Evolutionary conservation across 1,139 yeast genomes (phyloP).

Genomic region (Yamadazyma epiphylla): DNA sequence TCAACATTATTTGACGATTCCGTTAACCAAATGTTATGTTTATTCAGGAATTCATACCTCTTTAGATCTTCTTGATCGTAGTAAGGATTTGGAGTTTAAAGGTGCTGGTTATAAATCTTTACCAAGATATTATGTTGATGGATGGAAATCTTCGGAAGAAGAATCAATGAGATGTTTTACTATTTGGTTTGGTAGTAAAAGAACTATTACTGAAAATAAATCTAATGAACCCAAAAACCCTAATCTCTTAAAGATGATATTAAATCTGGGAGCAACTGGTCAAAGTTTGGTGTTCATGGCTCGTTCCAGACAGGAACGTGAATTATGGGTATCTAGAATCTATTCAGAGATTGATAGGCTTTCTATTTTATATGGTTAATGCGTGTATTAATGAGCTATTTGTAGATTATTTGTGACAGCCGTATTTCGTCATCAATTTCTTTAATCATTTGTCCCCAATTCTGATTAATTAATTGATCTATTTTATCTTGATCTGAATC

Average conservation of each 20-base stretch:
- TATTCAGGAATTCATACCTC: slow-evolving; percentile 68
- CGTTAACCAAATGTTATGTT: slow-evolving; percentile 65
- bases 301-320: slow-evolving; percentile 77
- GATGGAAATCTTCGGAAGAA: slow-evolving; percentile 80
- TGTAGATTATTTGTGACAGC: background rate
- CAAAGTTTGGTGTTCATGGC: slow-evolving; percentile 72
- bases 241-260: slow-evolving; percentile 37
- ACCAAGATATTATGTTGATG: slow-evolving; percentile 76
- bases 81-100: slow-evolving; percentile 38
- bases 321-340: slow-evolving; percentile 72
- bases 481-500: slow-evolving; percentile 23
- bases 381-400: background rate
- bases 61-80: slow-evolving; percentile 51
- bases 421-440: slow-evolving; percentile 4
- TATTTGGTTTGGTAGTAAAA: slow-evolving; percentile 73
- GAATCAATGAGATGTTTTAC: slow-evolving; percentile 73
- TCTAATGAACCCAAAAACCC: slow-evolving; percentile 35
- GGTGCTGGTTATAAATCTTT: slow-evolving; percentile 56
- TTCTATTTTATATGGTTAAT: slow-evolving; percentile 5
- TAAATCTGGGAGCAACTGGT: slow-evolving; percentile 66
- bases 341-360: slow-evolving; percentile 63
- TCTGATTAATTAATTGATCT: slow-evolving; percentile 1
- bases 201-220: slow-evolving; percentile 34
- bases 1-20: slow-evolving; percentile 51
- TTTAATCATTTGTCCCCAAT: slow-evolving; percentile 5